phyloP scores from a whole-genome alignment of 257 asterid species.

The Sherardia arvensis region DNA sequence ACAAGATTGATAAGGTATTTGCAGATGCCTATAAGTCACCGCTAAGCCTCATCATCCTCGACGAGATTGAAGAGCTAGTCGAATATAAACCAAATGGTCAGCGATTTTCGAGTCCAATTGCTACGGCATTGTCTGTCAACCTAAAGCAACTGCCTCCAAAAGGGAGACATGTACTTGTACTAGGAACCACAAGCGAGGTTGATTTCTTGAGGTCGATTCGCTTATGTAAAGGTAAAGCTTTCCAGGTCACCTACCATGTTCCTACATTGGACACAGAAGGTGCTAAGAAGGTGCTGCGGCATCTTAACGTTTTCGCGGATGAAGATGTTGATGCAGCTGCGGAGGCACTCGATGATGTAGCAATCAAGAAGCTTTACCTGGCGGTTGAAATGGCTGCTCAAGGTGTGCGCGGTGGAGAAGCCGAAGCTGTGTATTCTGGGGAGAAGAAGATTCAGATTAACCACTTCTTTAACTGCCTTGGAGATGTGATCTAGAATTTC shows the following conservation, averaged over 20 bases:
- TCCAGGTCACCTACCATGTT: slow-evolving; percentile 73
- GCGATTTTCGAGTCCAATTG: slow-evolving; percentile 81
- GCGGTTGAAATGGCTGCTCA: slow-evolving; percentile 98
- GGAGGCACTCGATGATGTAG: slow-evolving; percentile 84
- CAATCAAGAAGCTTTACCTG: slow-evolving; percentile 81
- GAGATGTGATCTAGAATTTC: slow-evolving; percentile 25
- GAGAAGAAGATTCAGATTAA: slow-evolving; percentile 57
- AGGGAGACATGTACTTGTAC: slow-evolving; percentile 81
- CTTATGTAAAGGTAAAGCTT: slow-evolving; percentile 60
- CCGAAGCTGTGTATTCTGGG: slow-evolving; percentile 74
- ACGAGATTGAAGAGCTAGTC: slow-evolving; percentile 89
- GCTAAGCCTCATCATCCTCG: slow-evolving; percentile 78
- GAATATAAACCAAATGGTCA: slow-evolving; percentile 94
- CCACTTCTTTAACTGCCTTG: slow-evolving; percentile 77
- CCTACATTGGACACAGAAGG: slow-evolving; percentile 80
- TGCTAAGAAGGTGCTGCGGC: slow-evolving; percentile 70
- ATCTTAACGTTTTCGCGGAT: slow-evolving; percentile 63
- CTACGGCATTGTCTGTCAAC: slow-evolving; percentile 87
- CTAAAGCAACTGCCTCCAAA: slow-evolving; percentile 86
- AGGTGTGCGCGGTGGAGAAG: slow-evolving; percentile 83
- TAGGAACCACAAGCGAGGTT: slow-evolving; percentile 92
- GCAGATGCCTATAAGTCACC: slow-evolving; percentile 98
- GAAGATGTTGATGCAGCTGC: slow-evolving; percentile 86
- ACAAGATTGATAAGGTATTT: slow-evolving; percentile 88
- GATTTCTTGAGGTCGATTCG: slow-evolving; percentile 76